Base-by-base conservation (phyloP, 208 protist species). In the Wallacemonas collosoma region DNA sequence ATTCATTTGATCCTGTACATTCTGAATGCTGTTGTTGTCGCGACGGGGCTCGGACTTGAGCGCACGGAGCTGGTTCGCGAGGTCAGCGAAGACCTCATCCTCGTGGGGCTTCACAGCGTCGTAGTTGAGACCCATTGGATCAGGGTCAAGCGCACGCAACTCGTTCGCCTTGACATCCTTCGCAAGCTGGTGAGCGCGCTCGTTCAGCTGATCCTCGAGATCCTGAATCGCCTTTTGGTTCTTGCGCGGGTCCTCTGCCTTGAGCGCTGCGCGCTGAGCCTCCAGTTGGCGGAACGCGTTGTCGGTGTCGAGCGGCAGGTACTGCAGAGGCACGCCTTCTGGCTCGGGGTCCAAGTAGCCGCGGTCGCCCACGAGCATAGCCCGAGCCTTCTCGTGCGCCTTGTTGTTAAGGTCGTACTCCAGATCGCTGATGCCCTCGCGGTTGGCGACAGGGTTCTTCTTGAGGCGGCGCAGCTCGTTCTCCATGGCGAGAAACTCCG, bases 81-180 rank as follows among this genome's bases (percentile, higher is more conserved):
- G 57, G 48, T 61, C 48, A 35, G 71, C 66, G 43, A 95, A 95
- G 69, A 78, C 53, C 2, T 48, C 56, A 63, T 95, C 90, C 2
- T 64, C 65, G 78, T 93, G 87, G 9, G 79, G 82, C 66, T 89
- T 65, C 2, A 95, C 41, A 35, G 77, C 71, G 1, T 75, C 15
- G 14, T 93, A 71, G 53, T 88, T 87, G 41, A 95, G 72, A 56
- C 80, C 86, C 68, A 85, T 72, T 12, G 88, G 90, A 50, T 76
- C 76, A n/a, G 75, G 71, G 71, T 92, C 78, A 2, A 95, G 74
- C 15, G 73, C 85, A 55, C 70, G 71, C 2, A 95, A 72, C 47
- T 95, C 90, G 61, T 86, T 76, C 68, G 80, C 54, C 80, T 91
- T 91, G 72, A 85, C 79, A n/a, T 85, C 77, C 70, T 82, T 75